Percentiles rank a stretch among this genome's conserved stretches.
These are phyloP conservation scores for Termitomyces sp. DNA, from an alignment of 768 basidiomycete genomes.

Conservation along the genomic window DNA sequence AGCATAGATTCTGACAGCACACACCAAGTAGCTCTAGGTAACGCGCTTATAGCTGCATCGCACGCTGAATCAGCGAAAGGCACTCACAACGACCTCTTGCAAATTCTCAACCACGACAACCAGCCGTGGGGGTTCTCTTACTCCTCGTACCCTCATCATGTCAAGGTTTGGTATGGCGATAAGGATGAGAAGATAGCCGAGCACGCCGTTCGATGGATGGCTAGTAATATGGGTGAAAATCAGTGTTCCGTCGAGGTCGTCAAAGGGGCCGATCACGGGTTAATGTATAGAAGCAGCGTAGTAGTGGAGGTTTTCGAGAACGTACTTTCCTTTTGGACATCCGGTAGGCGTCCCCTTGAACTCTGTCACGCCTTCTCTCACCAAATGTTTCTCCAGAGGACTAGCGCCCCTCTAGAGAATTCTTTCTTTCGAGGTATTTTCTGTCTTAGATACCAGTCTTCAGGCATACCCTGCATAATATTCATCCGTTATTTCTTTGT, in stretches of 20 bases:
- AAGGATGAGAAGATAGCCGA: conserved; percentile 92
- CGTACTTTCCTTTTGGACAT: conserved; percentile 52
- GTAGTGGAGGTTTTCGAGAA: conserved; percentile 83
- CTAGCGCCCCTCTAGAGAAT: neutral
- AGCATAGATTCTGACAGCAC: conserved; percentile 28
- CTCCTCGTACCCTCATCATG: conserved; percentile 65
- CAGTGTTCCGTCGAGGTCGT: conserved; percentile 78
- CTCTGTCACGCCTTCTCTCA: conserved; percentile 2
- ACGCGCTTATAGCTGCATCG: conserved; percentile 88
- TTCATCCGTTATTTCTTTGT: neutral
- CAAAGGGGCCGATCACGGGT: conserved; percentile 83
- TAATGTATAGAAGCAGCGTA: conserved; percentile 89
- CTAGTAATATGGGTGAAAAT: conserved; percentile 72
- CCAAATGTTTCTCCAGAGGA: neutral
- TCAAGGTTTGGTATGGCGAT: conserved; percentile 91
- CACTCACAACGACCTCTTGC: conserved; percentile 84
- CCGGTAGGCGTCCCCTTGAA: conserved; percentile 14
- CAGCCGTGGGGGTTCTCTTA: conserved; percentile 92
- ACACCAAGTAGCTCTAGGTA: conserved; percentile 75
- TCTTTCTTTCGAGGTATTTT: neutral
- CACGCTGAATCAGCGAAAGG: conserved; percentile 93
- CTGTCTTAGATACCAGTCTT: conserved; percentile 6
- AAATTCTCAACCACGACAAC: conserved; percentile 88
- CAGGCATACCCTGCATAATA: conserved; percentile 8
- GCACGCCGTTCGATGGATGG: conserved; percentile 90